A percentile compares a stretch with the other conserved stretches of the same genome.
Evolutionary conservation across 192 early-diverging fungal species (phyloP).

Genomic region (Oehlia diaphana): DNA sequence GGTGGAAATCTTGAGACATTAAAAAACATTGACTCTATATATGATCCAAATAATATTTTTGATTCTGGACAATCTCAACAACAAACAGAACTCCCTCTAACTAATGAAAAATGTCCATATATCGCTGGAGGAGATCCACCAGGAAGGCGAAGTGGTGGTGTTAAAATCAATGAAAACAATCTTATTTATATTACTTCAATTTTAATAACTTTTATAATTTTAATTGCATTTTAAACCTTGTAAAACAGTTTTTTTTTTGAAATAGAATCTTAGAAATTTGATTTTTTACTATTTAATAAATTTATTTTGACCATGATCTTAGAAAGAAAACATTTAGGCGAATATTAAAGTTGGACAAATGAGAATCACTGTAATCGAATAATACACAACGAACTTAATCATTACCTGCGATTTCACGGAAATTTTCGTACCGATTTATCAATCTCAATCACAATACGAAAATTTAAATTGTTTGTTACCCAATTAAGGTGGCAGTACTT

Average conservation of each 20-base stretch:
- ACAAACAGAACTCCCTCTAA: background rate
- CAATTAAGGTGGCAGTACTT: no score
- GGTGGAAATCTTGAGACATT: slow-evolving; percentile 23
- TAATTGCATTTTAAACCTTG: background rate
- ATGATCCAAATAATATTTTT: slow-evolving; percentile 24
- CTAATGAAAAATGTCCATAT: background rate
- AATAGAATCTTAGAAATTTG: background rate
- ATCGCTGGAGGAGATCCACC: background rate
- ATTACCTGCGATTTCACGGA: no score
- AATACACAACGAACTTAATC: no score
- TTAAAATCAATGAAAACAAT: background rate
- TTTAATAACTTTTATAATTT: background rate
- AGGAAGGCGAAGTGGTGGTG: background rate
- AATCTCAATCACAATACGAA: no score
- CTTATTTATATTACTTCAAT: background rate
- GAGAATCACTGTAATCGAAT: no score
- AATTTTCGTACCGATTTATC: no score
- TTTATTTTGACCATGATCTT: no score
- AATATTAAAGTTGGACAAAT: no score
- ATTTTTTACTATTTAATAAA: no score
- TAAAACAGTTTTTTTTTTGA: background rate
- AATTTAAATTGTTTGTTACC: no score
- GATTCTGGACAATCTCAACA: background rate
- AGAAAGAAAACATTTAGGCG: no score
- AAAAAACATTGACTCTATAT: slow-evolving; percentile 27